A percentile compares a stretch with the other conserved stretches of the same genome.
Evolutionary conservation across 2,329 filamentous ascomycete genomes (phyloP).

Genomic region (Juglanconis oblonga): DNA sequence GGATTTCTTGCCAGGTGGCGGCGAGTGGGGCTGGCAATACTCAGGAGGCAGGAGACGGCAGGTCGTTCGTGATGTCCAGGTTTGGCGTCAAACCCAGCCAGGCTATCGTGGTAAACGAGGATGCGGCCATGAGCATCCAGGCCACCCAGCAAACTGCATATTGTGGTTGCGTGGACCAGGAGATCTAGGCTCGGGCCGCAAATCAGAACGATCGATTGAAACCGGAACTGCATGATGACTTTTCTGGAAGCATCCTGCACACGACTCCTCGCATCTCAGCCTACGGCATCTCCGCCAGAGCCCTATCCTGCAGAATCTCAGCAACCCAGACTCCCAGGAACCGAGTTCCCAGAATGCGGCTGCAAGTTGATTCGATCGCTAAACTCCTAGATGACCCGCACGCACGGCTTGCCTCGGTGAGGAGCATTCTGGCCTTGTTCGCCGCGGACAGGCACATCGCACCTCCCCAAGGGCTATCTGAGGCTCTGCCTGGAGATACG

Average conservation of each 20-base stretch:
- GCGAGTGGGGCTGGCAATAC: neutral
- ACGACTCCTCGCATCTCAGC: neutral
- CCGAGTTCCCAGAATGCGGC: neutral
- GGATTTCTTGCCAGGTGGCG: neutral
- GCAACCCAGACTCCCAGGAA: neutral
- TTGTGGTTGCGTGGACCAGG: neutral
- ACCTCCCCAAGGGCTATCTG: neutral
- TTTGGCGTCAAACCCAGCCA: neutral
- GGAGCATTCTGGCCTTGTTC: neutral
- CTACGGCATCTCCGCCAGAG: neutral
- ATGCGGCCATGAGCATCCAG: neutral
- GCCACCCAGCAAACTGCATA: neutral
- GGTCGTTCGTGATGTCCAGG: neutral
- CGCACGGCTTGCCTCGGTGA: slow-evolving; percentile 1
- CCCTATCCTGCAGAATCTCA: neutral
- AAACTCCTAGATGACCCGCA: neutral
- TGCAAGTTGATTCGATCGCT: neutral
- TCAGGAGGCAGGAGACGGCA: neutral
- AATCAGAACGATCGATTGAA: neutral
- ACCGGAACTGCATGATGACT: neutral
- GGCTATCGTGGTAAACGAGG: neutral
- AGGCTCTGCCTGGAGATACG: neutral
- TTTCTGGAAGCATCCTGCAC: neutral
- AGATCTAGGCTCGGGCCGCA: neutral
- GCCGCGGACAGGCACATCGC: neutral